These are phyloP conservation scores for Dendrostoma leiphaemia DNA, from an alignment of 2,329 filamentous ascomycete genomes.

Conservation along the genomic window DNA sequence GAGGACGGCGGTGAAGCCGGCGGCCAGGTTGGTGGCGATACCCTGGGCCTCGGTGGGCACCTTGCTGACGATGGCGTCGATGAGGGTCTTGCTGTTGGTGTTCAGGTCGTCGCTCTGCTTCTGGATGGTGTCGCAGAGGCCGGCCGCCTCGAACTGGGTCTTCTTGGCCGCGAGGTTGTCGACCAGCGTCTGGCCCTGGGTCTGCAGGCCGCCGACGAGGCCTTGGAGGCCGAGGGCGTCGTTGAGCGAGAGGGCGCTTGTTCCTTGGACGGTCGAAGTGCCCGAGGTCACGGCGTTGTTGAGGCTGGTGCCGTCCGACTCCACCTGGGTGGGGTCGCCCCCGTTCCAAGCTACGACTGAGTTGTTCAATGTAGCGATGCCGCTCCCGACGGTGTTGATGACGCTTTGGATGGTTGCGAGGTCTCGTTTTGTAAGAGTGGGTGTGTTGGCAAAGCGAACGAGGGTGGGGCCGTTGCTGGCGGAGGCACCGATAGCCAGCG, in stretches of 20 bases:
- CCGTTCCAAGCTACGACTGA: conserved; percentile 26
- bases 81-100: conserved; percentile 12
- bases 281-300: conserved; percentile 29
- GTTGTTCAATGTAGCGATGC: conserved; percentile 22
- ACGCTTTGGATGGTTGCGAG: conserved; percentile 60
- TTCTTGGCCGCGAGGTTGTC: conserved; percentile 13
- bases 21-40: conserved; percentile 9
- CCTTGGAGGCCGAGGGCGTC: conserved; percentile 19
- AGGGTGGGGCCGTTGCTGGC: conserved; percentile 16
- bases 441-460: conserved; percentile 1
- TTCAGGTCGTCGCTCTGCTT: conserved; percentile 6
- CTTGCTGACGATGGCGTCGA: conserved; percentile 17
- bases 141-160: conserved; percentile 11
- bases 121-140: conserved; percentile 8
- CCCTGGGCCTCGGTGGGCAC: conserved; percentile 15
- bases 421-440: conserved; percentile 12
- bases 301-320: conserved; percentile 15
- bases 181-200: conserved; percentile 4
- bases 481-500: conserved; percentile 11
- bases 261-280: conserved; percentile 34
- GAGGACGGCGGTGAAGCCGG: conserved; percentile 43
- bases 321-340: conserved; percentile 29
- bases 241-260: conserved; percentile 25
- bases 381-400: conserved; percentile 47
- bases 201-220: conserved; percentile 4